Evolutionary conservation across 2,329 filamentous ascomycete species (phyloP).

Genomic region (Domatiomyces catenatus): DNA sequence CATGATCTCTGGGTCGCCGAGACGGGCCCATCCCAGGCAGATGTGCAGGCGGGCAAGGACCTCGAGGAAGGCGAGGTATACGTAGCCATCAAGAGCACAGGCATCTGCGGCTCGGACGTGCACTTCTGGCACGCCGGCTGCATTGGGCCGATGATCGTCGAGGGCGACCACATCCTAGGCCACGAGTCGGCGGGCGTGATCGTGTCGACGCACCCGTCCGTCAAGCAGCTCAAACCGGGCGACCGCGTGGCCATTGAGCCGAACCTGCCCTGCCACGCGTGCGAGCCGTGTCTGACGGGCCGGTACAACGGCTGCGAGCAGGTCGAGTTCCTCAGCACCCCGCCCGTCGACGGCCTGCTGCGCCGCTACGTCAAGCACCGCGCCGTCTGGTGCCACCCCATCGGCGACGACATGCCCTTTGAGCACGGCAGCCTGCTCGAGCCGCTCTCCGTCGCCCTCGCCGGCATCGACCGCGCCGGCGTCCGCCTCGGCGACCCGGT

Average conservation of each 20-base stretch:
- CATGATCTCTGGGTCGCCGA: constrained; percentile 84
- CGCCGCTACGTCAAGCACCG: constrained; percentile 91
- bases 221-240: constrained; percentile 61
- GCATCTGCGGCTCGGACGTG: constrained; percentile 91
- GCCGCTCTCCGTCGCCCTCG: constrained; percentile 75
- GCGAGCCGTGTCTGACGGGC: constrained; percentile 80
- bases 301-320: constrained; percentile 88
- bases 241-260: constrained; percentile 91
- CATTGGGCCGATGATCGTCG: constrained; percentile 92
- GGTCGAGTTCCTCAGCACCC: constrained; percentile 78
- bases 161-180: constrained; percentile 75
- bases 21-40: constrained; percentile 59
- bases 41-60: constrained; percentile 50
- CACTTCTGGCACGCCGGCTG: constrained; percentile 95
- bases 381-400: constrained; percentile 90
- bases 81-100: constrained; percentile 78
- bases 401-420: constrained; percentile 68
- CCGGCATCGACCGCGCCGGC: constrained; percentile 69
- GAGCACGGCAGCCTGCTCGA: constrained; percentile 86
- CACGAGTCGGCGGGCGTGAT: constrained; percentile 77
- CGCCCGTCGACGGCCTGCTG: constrained; percentile 72
- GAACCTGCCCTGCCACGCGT: constrained; percentile 79
- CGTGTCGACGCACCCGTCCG: constrained; percentile 60
- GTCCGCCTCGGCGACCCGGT: constrained; percentile 74
- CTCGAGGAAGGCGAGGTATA: constrained; percentile 74